A percentile compares a stretch with the other conserved stretches of the same genome.
Evolutionary conservation across 805 yeast species (phyloP).

Genomic region (Debaryomyces maramus): DNA sequence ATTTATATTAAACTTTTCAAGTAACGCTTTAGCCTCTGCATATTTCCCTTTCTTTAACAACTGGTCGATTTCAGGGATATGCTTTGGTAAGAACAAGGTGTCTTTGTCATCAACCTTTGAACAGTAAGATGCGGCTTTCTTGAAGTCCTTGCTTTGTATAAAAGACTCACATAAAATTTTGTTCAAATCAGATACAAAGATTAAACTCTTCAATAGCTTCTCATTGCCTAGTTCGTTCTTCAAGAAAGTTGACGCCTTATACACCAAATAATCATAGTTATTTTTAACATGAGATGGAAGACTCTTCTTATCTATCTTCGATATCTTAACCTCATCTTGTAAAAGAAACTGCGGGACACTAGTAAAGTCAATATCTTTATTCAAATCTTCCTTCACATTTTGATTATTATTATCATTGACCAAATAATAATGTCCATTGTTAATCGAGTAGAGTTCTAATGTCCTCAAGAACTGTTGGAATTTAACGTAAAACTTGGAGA

Average conservation of each 20-base stretch:
- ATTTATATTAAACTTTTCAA: conserved; percentile 34
- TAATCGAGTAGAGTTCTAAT: conserved; percentile 47
- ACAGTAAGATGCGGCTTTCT: conserved; percentile 26
- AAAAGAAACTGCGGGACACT: conserved; percentile 26
- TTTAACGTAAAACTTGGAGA: conserved; percentile 54
- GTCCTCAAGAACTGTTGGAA: conserved; percentile 39
- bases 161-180: conserved; percentile 43
- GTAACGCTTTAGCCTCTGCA: conserved; percentile 37
- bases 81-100: conserved; percentile 39
- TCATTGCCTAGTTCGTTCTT: conserved; percentile 11
- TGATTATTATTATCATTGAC: conserved; percentile 24
- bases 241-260: conserved; percentile 34
- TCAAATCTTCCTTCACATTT: conserved; percentile 14
- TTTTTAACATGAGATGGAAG: conserved; percentile 37
- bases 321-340: conserved; percentile 23
- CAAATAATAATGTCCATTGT: conserved; percentile 26
- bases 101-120: conserved; percentile 15
- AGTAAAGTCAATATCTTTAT: conserved; percentile 22
- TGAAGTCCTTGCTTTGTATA: conserved; percentile 23
- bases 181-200: conserved; percentile 30
- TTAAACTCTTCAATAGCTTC: conserved; percentile 17
- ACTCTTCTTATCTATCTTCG: conserved; percentile 24
- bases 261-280: conserved; percentile 42
- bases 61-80: conserved; percentile 33
- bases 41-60: conserved; percentile 34